Evolutionary conservation across 208 protist genomes (phyloP).

Genomic region (Trypanosoma melophagium): DNA sequence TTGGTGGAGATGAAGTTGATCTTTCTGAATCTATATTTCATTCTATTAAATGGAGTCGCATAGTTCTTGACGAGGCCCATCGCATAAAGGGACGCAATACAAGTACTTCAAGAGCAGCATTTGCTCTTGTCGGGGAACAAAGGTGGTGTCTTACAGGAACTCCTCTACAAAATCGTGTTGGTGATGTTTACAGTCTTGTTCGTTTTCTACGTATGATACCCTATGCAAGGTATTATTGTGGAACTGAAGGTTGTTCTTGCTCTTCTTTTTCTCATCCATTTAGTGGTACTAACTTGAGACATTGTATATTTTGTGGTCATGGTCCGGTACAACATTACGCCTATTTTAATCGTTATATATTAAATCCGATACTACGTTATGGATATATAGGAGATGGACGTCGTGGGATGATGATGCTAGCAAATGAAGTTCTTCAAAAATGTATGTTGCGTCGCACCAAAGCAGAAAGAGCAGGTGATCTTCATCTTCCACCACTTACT

Average conservation of each 20-base stretch:
- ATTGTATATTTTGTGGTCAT: conserved; percentile 91
- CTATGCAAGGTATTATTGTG: conserved; percentile 90
- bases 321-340: conserved; percentile 91
- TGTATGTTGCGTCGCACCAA: conserved; percentile 93
- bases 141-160: conserved; percentile 95
- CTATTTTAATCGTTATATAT: conserved; percentile 92
- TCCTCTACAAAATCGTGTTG: conserved; percentile 96
- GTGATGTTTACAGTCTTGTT: conserved; percentile 95
- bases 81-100: conserved; percentile 90
- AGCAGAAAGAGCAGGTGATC: conserved; percentile 74
- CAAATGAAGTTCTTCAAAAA: conserved; percentile 85
- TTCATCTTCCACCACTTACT: conserved; percentile 73
- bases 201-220: conserved; percentile 92
- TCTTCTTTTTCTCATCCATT: conserved; percentile 88
- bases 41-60: conserved; percentile 77
- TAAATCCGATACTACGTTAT: conserved; percentile 94
- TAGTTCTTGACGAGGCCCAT: conserved; percentile 94
- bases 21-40: conserved; percentile 73
- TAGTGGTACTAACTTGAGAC: conserved; percentile 61
- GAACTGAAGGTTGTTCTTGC: conserved; percentile 84
- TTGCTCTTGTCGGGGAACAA: conserved; percentile 73
- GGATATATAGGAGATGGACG: conserved; percentile 91
- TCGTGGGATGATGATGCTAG: conserved; percentile 84
- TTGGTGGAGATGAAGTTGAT: conserved; percentile 73
- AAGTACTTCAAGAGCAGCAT: conserved; percentile 82